Evolutionary conservation across 306 rosid species (phyloP), one percentile per base, ranked within the genome.

Genomic region (Betula pendula): DNA sequence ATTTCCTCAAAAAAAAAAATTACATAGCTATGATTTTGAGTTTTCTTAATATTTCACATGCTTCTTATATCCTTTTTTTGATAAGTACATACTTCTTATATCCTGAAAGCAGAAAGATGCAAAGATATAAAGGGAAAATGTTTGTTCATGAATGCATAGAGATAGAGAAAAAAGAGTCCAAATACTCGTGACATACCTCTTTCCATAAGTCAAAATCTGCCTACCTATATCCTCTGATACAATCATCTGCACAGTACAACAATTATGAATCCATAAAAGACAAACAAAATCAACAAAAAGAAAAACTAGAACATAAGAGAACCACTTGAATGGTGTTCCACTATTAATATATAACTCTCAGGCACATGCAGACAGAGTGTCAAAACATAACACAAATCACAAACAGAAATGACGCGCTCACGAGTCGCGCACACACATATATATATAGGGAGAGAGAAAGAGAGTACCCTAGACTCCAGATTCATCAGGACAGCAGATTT

Each of bases 401-500:
- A 0, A 14, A 42, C 20, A 48, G n/a, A 19, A 31, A 17, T 11
- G 29, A n/a, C n/a, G n/a, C n/a, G n/a, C n/a, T n/a, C n/a, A n/a
- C n/a, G n/a, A n/a, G n/a, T n/a, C n/a, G n/a, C n/a, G n/a, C n/a
- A n/a, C n/a, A n/a, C n/a, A n/a, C n/a, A 47, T 9, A 1, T 1
- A 14, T 2, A 16, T 3, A 17, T 17, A 17, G 58, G 15, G 52
- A 0, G 63, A 0, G 45, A 1, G 78, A 2, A 78, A 68, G 70
- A 55, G 73, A 81, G 62, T 91, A 96, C 99, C 84, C 98, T 86
- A 67, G 99, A 96, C 79, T 96, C 99, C 70, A 96, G 89, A 81
- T 96, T 96, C 99, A 96, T 96, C 70, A 96, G 84, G 84, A 96
- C 90, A 49, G 99, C 99, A 45, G 98, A 85, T 78, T 91, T 96